Evolutionary conservation across 169 alveolate species (phyloP), one percentile per base, ranked within the genome.

Genomic region (Hepatocystis sp.): DNA sequence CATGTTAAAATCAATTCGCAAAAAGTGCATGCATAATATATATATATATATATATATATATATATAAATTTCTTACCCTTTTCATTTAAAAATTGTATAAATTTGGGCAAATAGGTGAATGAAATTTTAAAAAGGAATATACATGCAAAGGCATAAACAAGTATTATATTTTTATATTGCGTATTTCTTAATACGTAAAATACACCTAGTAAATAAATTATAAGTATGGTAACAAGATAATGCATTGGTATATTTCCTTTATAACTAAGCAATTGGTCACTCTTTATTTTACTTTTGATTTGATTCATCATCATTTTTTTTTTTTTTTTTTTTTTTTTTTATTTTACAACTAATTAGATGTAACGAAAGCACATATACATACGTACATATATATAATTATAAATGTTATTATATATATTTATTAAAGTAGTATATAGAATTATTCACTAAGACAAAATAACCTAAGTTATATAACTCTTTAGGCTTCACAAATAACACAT

Each of bases 61-160:
- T 63, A 44, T 63, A 36, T 3, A 52, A 28, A 19, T 39, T 4
- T 28, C n/a, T 25, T 68, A 68, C 86, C 86, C 15, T 68, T 68
- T 40, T 68, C 71, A 68, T 68, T 60, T 13, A 68, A 40, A 44
- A 68, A 68, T 21, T 56, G 66, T 55, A 68, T 68, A 40, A 68
- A 68, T 32, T 47, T 68, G 13, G 86, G 86, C 15, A 68, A 32
- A 49, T 71, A 68, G 19, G 56, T 68, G 40, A 68, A 68, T 30
- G 86, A 46, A 21, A 68, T 64, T 44, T 68, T 68, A 68, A 68
- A 68, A 30, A 68, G 86, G 21, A 68, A 23, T 32, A 68, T 19
- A 39, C 86, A 68, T 15, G 86, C 49, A n/a, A 36, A 25, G 40
- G 56, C 56, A 19, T 68, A 68, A 40, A 68, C 34, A 56, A 68